These are phyloP conservation scores for Gautieria morchelliformis DNA, from an alignment of 768 basidiomycete genomes.

Conservation along the genomic window DNA sequence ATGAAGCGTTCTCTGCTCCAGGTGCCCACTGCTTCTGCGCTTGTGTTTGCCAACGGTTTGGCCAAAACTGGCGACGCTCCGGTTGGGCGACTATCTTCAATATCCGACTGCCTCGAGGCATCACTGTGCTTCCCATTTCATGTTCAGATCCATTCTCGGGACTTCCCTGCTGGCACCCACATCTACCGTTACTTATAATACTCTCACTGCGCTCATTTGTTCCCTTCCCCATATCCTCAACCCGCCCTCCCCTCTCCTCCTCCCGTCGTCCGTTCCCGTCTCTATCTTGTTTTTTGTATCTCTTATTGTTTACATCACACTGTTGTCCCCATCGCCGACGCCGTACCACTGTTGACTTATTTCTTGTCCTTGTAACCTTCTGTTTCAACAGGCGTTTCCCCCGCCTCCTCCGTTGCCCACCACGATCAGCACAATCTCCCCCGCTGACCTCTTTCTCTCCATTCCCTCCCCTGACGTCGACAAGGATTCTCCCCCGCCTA, in stretches of 20 bases:
- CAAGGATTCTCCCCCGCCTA: constrained; percentile 1
- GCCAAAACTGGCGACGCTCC: not conserved
- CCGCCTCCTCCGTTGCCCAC: constrained; percentile 5
- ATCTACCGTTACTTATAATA: not conserved
- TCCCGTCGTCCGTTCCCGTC: constrained; percentile 14
- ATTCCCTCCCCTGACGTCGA: constrained; percentile 9
- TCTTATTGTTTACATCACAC: constrained; percentile 19
- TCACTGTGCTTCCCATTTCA: not conserved
- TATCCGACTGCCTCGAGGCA: not conserved
- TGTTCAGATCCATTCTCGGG: no score
- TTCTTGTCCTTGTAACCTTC: constrained; percentile 16
- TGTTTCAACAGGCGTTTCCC: constrained; percentile 13
- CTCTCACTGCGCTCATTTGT: not conserved
- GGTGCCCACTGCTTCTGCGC: no score
- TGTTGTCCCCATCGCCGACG: constrained; percentile 18
- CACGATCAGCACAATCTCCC: constrained; percentile 8
- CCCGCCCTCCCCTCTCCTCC: constrained; percentile 9
- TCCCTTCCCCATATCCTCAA: not conserved
- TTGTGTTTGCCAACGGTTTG: no score
- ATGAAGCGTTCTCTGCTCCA: no score
- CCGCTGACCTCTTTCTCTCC: constrained; percentile 8
- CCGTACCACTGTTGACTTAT: constrained; percentile 23
- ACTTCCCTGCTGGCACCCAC: not conserved
- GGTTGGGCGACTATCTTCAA: not conserved
- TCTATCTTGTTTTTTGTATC: constrained; percentile 29